Evolutionary conservation across 371 early-diverging fungal genomes (phyloP).

Genomic region (Saksenaea oblongispora): DNA sequence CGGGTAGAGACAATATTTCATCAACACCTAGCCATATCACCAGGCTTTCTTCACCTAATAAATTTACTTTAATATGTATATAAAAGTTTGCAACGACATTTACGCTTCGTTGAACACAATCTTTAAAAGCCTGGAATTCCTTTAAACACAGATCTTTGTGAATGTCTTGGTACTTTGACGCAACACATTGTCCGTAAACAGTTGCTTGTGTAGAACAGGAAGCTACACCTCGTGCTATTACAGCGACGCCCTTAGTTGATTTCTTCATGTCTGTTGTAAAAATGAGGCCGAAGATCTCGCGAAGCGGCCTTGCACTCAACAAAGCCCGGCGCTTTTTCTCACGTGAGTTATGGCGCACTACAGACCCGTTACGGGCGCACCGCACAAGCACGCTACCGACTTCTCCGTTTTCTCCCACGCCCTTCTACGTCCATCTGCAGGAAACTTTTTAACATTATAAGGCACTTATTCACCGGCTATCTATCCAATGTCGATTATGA

Average conservation of each 20-base stretch:
- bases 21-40: not conserved
- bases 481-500: too few relatives aligned
- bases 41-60: constrained; percentile 9
- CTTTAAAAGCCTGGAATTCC: constrained; percentile 61
- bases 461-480: too few relatives aligned
- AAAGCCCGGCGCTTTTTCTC: not conserved
- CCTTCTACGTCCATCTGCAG: too few relatives aligned
- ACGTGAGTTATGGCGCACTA: too few relatives aligned
- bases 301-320: not conserved
- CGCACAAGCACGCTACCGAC: too few relatives aligned
- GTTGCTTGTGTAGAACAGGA: constrained; percentile 48
- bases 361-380: too few relatives aligned
- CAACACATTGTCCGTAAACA: constrained; percentile 61
- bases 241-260: constrained; percentile 27
- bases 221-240: constrained; percentile 43
- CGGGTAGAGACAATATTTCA: not conserved
- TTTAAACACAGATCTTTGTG: constrained; percentile 59
- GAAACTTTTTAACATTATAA: too few relatives aligned
- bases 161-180: constrained; percentile 52
- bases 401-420: too few relatives aligned
- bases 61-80: not conserved
- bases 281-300: too few relatives aligned
- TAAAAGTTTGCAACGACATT: constrained; percentile 14
- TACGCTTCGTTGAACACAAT: constrained; percentile 59
- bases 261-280: not conserved